Percentiles rank a stretch among this genome's conserved stretches.
Evolutionary conservation across 305 asterid species (phyloP).

Genomic region (Fraxinus angustifolia): DNA sequence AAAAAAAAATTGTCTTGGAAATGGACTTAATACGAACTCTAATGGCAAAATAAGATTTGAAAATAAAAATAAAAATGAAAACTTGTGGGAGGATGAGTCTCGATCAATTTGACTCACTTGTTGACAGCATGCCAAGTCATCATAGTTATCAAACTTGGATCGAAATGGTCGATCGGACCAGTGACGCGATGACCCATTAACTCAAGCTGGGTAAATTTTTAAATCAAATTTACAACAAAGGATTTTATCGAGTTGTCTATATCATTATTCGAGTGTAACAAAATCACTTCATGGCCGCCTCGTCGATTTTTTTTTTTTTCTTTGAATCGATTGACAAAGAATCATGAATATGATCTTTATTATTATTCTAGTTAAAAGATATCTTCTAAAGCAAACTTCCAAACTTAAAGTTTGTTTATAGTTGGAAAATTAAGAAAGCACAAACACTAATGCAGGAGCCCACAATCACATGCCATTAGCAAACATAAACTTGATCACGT

Average conservation of each 20-base stretch:
- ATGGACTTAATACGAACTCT: neutral
- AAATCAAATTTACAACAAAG: neutral
- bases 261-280: neutral
- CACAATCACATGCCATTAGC: slow-evolving; percentile 3
- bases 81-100: neutral
- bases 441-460: neutral
- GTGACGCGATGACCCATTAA: neutral
- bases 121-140: neutral
- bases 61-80: neutral
- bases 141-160: too few relatives aligned
- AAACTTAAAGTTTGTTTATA: neutral
- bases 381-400: neutral
- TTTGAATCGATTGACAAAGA: neutral
- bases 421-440: neutral
- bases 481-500: neutral
- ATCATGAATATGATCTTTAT: neutral
- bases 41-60: neutral
- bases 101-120: neutral
- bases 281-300: neutral
- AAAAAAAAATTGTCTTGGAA: neutral
- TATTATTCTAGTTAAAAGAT: neutral
- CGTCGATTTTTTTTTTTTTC: neutral
- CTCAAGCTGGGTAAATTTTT: neutral
- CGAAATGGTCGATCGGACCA: neutral
- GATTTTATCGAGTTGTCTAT: neutral